Evolutionary conservation across 768 basidiomycete genomes (phyloP), one percentile per base, ranked within the genome.

Genomic region (Rhizopogon vulgaris): DNA sequence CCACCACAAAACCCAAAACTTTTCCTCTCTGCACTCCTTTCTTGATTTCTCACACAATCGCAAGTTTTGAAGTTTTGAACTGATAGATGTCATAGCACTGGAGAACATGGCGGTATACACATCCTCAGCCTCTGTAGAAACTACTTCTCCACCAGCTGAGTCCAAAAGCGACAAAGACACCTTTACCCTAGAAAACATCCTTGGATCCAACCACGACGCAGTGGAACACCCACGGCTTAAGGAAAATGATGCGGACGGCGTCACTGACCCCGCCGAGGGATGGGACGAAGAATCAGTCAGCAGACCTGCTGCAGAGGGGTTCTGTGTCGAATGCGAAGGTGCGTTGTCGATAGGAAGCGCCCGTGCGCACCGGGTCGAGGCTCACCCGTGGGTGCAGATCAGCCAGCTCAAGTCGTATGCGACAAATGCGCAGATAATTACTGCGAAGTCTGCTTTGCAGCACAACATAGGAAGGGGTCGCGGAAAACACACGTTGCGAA

Each of bases 241-340:
- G 52, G 64, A 60, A 25, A 62, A 54, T 24, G 73, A 72, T 41
- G 49, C 61, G n/a, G 63, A 66, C n/a, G 58, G 62, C 6, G 63
- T 66, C 48, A 68, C 70, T 34, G 60, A 66, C 18, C 65, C 73
- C 24, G 69, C 73, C 9, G 72, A 72, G 37, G 85, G 83, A 11
- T 85, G 84, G 84, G 84, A 87, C 52, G 84, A 89, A 58, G 85
- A 87, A 64, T 71, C 73, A 10, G 62, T 64, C 0, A 64, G 66
- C 52, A 73, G 67, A 38, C 71, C 75, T 8, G 69, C 73, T 12
- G 66, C 71, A 10, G 83, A 87, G 48, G 89, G 87, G 0, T 85
- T 74, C 61, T 93, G 90, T 56, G 66, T 91, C 48, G 90, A 93
- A 67, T 92, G 90, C 63, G 90, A 93, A 80, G 90, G 90, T 90